phyloP scores from a whole-genome alignment of 352 stramenopile genomes.

The Globisporangium parvum region DNA sequence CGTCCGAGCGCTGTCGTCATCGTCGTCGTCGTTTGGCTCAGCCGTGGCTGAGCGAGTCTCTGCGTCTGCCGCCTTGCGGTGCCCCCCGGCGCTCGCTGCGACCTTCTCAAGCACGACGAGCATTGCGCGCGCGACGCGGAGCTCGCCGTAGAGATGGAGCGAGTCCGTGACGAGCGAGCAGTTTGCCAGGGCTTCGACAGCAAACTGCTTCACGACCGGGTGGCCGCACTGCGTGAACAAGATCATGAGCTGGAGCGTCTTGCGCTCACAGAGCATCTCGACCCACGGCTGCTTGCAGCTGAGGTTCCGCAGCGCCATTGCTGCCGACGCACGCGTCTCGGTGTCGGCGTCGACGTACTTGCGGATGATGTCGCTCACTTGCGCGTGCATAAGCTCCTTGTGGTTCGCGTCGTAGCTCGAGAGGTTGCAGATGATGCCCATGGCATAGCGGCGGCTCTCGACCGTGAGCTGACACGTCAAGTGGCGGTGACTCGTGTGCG shows the following conservation, averaged over 20 bases:
- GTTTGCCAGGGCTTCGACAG: slow-evolving; percentile 60
- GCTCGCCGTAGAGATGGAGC: slow-evolving; percentile 62
- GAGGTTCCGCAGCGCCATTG: slow-evolving; percentile 71
- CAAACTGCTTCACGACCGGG: slow-evolving; percentile 54
- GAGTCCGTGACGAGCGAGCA: slow-evolving; percentile 74
- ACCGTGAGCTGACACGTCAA: slow-evolving; percentile 17
- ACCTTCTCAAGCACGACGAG: slow-evolving; percentile 39
- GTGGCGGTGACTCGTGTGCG: slow-evolving; percentile 4
- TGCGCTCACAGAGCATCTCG: slow-evolving; percentile 74
- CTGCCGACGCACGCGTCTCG: slow-evolving; percentile 58
- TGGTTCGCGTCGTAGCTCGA: slow-evolving; percentile 72
- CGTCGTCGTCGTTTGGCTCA: neutral
- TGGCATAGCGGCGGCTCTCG: slow-evolving; percentile 46
- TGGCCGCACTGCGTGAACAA: slow-evolving; percentile 46
- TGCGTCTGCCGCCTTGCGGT: too few relatives aligned
- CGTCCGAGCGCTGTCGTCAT: neutral
- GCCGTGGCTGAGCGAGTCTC: too few relatives aligned
- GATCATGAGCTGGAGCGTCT: slow-evolving; percentile 57
- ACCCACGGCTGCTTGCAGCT: slow-evolving; percentile 69
- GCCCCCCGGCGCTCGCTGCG: too few relatives aligned
- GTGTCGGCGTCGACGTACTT: slow-evolving; percentile 67
- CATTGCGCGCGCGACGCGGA: slow-evolving; percentile 46
- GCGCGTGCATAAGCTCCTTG: slow-evolving; percentile 70
- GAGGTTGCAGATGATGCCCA: slow-evolving; percentile 75
- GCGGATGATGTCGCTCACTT: slow-evolving; percentile 61